Base-by-base conservation (phyloP, 2,329 filamentous ascomycete species). In the Neofusicoccum umdonicola region DNA sequence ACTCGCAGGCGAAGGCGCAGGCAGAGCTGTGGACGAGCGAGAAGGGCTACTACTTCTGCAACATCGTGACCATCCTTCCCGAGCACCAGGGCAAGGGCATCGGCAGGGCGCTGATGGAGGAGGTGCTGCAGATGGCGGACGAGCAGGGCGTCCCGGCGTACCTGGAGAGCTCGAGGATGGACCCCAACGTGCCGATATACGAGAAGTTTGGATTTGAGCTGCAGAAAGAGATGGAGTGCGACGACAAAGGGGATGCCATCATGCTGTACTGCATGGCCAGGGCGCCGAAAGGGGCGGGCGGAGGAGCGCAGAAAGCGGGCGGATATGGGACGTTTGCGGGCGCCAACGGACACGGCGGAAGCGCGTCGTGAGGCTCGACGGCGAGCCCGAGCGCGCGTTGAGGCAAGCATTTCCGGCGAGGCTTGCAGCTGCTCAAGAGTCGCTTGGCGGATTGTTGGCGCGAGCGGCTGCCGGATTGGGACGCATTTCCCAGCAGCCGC, bases 1-100 rank as follows among this genome's bases (percentile, higher is more conserved):
- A 81, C 4, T 81, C 84, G 5, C 89, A 92, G 73, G 81, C 83
- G 0, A 78, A 84, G 44, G 87, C 85, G 0, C 89, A 91, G 63
- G 78, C 79, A 0, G 77, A 84, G 31, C 76, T 91, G 3, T 92
- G 89, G 89, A 85, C 79, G 0, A 87, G 90, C 64, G 81, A 83
- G 0, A 79, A 82, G 4, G 90, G 90, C 0, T 92, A 92, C 71
- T 92, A 91, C 71, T 92, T 92, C 69, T 88, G 90, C 68, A 92
- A 92, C 71, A 90, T 92, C 66, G 86, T 92, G 70, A 88, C 89
- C 0, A 89, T 92, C 1, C 74, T 85, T 15, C 87, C 88, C 0
- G 83, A 86, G 56, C 83, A 82, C 37, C 89, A 91, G 72, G 88
- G 88, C 0, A 85, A 82, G 69, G 89, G 89, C 0, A 84, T 92